These are phyloP conservation scores for Myriosclerotinia duriaeana DNA, from an alignment of 2,329 filamentous ascomycete species.

Conservation along the genomic window DNA sequence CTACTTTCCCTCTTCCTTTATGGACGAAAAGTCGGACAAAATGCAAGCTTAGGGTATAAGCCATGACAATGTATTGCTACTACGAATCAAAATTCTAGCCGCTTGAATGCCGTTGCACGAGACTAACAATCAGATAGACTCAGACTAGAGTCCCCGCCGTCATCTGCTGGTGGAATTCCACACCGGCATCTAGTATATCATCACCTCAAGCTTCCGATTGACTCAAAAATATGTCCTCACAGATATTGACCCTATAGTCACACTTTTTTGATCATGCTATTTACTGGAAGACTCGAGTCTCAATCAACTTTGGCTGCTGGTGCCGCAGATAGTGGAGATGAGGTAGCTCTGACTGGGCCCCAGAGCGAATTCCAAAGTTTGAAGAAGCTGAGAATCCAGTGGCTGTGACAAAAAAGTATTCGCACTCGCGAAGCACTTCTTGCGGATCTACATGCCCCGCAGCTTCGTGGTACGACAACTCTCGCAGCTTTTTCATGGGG, in stretches of 20 bases:
- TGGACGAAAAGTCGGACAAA: neutral
- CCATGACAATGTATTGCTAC: neutral
- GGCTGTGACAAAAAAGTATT: neutral
- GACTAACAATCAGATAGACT: neutral
- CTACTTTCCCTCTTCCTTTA: neutral
- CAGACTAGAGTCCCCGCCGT: neutral
- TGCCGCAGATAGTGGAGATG: neutral
- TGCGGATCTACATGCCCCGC: neutral
- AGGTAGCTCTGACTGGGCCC: neutral
- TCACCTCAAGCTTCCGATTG: neutral
- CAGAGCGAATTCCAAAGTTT: no score
- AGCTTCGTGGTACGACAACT: no score
- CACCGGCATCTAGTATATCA: neutral
- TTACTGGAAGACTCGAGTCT: no score
- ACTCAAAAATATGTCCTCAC: no score
- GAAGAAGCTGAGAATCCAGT: neutral
- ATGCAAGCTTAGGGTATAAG: neutral
- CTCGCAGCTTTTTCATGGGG: neutral
- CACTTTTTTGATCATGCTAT: neutral
- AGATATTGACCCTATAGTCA: neutral
- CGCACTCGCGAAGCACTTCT: neutral
- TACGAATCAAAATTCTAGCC: neutral
- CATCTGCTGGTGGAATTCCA: neutral
- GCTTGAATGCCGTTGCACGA: neutral
- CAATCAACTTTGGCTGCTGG: neutral